phyloP scores from a whole-genome alignment of 768 basidiomycete genomes.

The Lactifluus piperatus region DNA sequence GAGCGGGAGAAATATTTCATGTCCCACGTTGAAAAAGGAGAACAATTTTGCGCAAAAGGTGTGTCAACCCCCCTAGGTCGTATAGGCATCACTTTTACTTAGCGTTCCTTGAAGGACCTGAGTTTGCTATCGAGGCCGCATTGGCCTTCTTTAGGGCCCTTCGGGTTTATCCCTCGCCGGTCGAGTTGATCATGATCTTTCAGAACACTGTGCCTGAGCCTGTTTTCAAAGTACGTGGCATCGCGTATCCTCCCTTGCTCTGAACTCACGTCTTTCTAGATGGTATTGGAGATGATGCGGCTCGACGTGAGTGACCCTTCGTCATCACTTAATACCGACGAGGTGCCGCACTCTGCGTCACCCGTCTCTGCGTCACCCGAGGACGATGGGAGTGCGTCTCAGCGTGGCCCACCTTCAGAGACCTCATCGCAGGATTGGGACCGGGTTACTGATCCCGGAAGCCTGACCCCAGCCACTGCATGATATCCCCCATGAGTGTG shows the following conservation, averaged over 20 bases:
- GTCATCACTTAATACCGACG: conserved; percentile 31
- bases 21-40: conserved; percentile 80
- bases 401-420: conserved; percentile 70
- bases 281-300: conserved; percentile 78
- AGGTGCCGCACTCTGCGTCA: conserved; percentile 26
- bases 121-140: conserved; percentile 72
- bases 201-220: conserved; percentile 80
- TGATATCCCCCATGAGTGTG: conserved; percentile 22
- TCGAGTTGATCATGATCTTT: conserved; percentile 92
- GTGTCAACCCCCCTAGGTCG: conserved; percentile 21
- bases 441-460: conserved; percentile 68
- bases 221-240: conserved; percentile 58
- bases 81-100: not conserved
- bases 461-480: conserved; percentile 37
- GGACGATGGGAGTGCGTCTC: conserved; percentile 43
- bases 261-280: conserved; percentile 27
- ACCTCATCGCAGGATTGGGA: conserved; percentile 90
- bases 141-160: conserved; percentile 89
- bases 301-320: conserved; percentile 75
- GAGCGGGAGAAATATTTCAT: conserved; percentile 89
- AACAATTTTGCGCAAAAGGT: conserved; percentile 75
- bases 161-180: conserved; percentile 87
- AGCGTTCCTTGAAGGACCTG: conserved; percentile 47
- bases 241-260: not conserved
- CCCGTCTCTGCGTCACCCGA: conserved; percentile 43